Conservation (phyloP, 2,329 filamentous ascomycete genomes). For the Elsinoe ampelina region DNA sequence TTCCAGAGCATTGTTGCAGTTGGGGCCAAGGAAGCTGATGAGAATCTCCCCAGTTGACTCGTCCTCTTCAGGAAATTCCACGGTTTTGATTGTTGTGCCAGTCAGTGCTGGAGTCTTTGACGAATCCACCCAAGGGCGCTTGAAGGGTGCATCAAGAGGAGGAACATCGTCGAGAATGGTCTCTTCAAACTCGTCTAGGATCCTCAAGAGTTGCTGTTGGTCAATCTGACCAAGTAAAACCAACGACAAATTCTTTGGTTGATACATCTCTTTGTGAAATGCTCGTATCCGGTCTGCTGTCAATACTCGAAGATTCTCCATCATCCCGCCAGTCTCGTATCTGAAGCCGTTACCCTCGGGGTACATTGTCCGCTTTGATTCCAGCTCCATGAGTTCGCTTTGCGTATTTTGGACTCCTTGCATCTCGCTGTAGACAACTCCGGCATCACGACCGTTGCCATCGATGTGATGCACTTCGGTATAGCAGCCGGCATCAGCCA, state of each 20-base stretch:
- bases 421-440: constrained; percentile 90
- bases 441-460: constrained; percentile 86
- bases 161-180: constrained; percentile 78
- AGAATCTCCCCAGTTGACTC: constrained; percentile 85
- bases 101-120: constrained; percentile 63
- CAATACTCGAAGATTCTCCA: constrained; percentile 76
- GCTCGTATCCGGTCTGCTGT: constrained; percentile 85
- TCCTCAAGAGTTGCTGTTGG: constrained; percentile 66
- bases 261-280: constrained; percentile 96
- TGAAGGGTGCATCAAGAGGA: constrained; percentile 63
- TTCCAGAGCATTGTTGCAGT: constrained; percentile 53
- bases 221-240: constrained; percentile 88
- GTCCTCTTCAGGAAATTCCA: constrained; percentile 93
- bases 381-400: constrained; percentile 77
- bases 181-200: constrained; percentile 80
- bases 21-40: constrained; percentile 78
- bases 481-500: constrained; percentile 86
- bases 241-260: constrained; percentile 87
- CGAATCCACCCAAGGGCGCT: constrained; percentile 85
- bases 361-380: constrained; percentile 70
- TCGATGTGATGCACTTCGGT: constrained; percentile 97
- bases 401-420: constrained; percentile 84
- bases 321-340: constrained; percentile 97
- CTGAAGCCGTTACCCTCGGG: constrained; percentile 85
- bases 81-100: constrained; percentile 63